Evolutionary conservation across 805 yeast species (phyloP).

Genomic region (Tetrapisispora phaffii): DNA sequence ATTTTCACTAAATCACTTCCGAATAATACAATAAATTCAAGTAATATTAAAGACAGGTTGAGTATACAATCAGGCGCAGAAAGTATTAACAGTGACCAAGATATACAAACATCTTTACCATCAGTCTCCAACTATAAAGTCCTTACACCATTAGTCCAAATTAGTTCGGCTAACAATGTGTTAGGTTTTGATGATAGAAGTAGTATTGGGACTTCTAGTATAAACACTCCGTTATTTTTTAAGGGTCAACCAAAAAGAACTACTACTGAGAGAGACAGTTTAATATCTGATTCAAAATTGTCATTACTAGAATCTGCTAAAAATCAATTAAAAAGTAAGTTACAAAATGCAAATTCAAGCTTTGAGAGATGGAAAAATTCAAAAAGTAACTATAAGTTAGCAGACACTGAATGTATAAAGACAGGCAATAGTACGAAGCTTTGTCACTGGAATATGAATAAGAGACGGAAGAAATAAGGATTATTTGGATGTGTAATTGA

Average conservation of each 20-base stretch:
- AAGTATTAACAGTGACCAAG: background rate
- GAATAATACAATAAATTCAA: background rate
- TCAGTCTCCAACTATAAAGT: background rate
- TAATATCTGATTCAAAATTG: background rate
- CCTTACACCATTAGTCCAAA: conserved; percentile 1
- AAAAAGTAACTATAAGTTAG: background rate
- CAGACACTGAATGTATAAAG: background rate
- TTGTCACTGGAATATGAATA: conserved; percentile 1
- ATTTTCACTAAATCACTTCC: background rate
- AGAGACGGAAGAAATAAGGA: background rate
- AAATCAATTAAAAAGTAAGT: background rate
- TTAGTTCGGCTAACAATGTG: background rate
- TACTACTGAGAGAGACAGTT: background rate
- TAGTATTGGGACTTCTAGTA: background rate
- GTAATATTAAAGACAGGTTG: background rate
- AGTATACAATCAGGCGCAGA: background rate
- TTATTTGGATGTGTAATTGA: background rate
- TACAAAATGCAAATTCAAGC: background rate
- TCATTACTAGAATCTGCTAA: background rate
- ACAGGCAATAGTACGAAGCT: too few relatives aligned
- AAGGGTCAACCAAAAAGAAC: background rate
- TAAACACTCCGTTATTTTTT: conserved; percentile 1
- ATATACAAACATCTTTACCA: background rate
- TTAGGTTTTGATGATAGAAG: background rate
- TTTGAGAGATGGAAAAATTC: conserved; percentile 1